Percentiles rank a stretch among this genome's conserved stretches.
Evolutionary conservation across 352 stramenopile genomes (phyloP).

Genomic region (Phytopythium cucurbitacearum): DNA sequence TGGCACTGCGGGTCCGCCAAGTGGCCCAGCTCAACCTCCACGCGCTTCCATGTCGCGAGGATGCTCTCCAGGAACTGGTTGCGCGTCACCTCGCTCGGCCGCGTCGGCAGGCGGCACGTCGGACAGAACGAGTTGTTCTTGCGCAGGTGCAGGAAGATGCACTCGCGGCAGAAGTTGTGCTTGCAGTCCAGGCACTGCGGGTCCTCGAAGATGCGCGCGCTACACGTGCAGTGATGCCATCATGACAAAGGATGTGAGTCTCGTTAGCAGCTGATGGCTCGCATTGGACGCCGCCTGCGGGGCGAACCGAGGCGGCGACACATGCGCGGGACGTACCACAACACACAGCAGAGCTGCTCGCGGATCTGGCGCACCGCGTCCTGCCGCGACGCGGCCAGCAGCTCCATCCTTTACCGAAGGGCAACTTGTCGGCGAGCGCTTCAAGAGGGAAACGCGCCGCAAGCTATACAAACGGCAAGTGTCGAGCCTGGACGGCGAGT

Average conservation of each 20-base stretch:
- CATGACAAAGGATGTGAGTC: neutral
- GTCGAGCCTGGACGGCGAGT: too few relatives aligned
- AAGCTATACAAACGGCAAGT: too few relatives aligned
- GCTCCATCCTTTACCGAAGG: slow-evolving; percentile 29
- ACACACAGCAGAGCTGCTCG: slow-evolving; percentile 69
- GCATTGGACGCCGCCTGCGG: neutral
- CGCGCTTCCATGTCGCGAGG: slow-evolving; percentile 63
- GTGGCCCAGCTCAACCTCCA: slow-evolving; percentile 55
- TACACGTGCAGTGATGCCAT: slow-evolving; percentile 16
- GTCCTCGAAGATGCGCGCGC: slow-evolving; percentile 69
- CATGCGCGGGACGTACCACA: slow-evolving; percentile 47
- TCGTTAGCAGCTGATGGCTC: neutral
- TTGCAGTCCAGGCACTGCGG: slow-evolving; percentile 85
- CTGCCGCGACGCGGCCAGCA: slow-evolving; percentile 46
- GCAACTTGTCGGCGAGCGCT: neutral
- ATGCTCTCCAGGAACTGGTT: slow-evolving; percentile 88
- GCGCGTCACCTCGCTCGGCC: slow-evolving; percentile 71
- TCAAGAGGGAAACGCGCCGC: too few relatives aligned
- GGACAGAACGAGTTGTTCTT: slow-evolving; percentile 61
- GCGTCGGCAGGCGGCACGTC: slow-evolving; percentile 65
- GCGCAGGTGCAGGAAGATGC: slow-evolving; percentile 62
- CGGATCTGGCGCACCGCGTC: slow-evolving; percentile 73
- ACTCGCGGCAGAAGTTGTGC: slow-evolving; percentile 83
- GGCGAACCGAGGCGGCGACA: neutral
- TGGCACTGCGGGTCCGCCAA: slow-evolving; percentile 35